Conservation (phyloP, 306 rosid genomes). For the Fragaria nilgerrensis region DNA sequence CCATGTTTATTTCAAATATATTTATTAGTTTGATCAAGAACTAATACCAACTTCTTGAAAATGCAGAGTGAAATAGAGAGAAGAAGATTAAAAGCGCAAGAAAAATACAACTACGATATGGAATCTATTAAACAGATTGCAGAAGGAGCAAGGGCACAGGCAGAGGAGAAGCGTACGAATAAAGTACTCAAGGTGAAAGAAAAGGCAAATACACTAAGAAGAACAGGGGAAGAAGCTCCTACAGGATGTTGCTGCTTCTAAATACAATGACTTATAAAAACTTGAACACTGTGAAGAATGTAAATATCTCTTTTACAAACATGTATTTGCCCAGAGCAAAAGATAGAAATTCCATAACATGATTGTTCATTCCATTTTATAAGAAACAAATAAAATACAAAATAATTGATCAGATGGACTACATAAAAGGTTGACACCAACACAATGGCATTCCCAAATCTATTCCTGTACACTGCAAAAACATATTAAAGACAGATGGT, state of each 20-base stretch:
- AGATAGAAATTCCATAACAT: conserved; percentile 1
- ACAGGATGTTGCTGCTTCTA: conserved; percentile 53
- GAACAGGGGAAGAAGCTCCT: conserved; percentile 55
- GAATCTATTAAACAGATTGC: conserved; percentile 39
- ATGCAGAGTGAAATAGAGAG: conserved; percentile 39
- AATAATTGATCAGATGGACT: neutral
- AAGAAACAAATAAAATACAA: neutral
- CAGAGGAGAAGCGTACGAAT: conserved; percentile 31
- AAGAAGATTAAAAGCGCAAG: conserved; percentile 36
- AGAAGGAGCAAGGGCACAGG: conserved; percentile 53
- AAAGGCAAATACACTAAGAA: conserved; percentile 54
- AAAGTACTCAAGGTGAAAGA: conserved; percentile 46
- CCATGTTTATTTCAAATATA: conserved; percentile 11
- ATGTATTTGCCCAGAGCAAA: conserved; percentile 14
- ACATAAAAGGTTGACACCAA: neutral
- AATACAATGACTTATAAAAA: conserved; percentile 16
- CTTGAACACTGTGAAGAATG: conserved; percentile 9
- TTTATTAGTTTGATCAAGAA: neutral
- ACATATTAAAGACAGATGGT: neutral
- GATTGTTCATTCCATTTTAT: neutral
- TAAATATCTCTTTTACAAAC: conserved; percentile 22
- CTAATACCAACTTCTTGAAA: conserved; percentile 16
- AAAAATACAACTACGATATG: conserved; percentile 23
- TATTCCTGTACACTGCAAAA: neutral
- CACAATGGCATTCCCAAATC: neutral